Evolutionary conservation across 768 basidiomycete genomes (phyloP).

Genomic region (Suillus paluster): DNA sequence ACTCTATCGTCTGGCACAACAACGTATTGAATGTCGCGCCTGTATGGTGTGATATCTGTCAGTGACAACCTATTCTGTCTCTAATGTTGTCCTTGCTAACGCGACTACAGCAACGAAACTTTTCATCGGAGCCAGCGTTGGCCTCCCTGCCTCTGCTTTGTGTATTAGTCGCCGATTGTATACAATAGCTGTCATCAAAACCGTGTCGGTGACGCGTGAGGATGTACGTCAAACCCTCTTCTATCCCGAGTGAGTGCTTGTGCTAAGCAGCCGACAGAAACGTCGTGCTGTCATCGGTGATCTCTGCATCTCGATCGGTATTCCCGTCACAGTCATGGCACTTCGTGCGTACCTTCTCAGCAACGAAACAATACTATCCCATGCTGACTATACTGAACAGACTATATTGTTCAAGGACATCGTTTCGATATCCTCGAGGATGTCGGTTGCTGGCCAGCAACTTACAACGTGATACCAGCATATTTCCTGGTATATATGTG

Average conservation of each 20-base stretch:
- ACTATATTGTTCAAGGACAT: conserved; percentile 59
- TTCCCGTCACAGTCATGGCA: conserved; percentile 38
- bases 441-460: conserved; percentile 58
- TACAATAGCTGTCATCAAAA: conserved; percentile 38
- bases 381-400: conserved; percentile 26
- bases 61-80: neutral
- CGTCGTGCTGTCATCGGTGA: conserved; percentile 38
- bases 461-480: conserved; percentile 51
- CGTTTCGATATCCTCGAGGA: conserved; percentile 64
- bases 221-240: conserved; percentile 34
- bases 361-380: neutral
- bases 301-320: conserved; percentile 38
- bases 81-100: conserved; percentile 9
- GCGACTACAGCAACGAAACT: conserved; percentile 49
- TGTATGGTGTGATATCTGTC: conserved; percentile 67
- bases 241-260: neutral
- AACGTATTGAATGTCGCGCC: conserved; percentile 59
- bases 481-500: conserved; percentile 44
- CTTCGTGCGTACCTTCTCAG: conserved; percentile 30
- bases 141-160: conserved; percentile 49
- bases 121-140: conserved; percentile 46
- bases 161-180: conserved; percentile 58
- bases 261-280: conserved; percentile 29
- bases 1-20: conserved; percentile 71
- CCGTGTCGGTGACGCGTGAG: conserved; percentile 28